Evolutionary conservation across 768 basidiomycete genomes (phyloP).

Genomic region (Suillus americanus): DNA sequence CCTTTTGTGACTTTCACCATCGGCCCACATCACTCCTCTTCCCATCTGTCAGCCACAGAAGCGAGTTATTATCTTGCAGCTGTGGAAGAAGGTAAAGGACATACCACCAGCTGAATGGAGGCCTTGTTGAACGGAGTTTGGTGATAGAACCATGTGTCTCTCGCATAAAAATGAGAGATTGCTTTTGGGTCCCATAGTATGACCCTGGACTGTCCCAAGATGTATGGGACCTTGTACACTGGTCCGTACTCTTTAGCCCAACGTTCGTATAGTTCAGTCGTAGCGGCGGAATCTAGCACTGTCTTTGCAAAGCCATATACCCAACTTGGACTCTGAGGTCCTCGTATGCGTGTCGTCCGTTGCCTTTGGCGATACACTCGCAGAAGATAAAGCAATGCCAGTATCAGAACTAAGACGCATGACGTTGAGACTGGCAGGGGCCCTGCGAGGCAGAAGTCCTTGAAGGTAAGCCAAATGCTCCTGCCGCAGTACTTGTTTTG

Average conservation of each 20-base stretch:
- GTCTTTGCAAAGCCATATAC: neutral
- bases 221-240: neutral
- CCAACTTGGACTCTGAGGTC: neutral
- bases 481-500: neutral
- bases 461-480: neutral
- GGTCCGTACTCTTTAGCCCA: neutral
- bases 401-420: neutral
- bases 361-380: neutral
- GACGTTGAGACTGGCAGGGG: neutral
- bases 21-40: too few relatives aligned
- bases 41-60: too few relatives aligned
- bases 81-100: neutral
- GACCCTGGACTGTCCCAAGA: neutral
- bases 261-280: neutral
- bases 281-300: neutral
- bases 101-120: neutral
- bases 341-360: neutral
- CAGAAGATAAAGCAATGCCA: neutral
- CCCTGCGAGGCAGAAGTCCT: neutral
- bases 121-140: neutral
- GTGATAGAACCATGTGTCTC: neutral
- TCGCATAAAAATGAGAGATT: neutral
- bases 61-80: too few relatives aligned
- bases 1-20: too few relatives aligned
- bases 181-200: neutral